Evolutionary conservation across 352 stramenopile species (phyloP).

Genomic region (Phytophthora hibernalis): DNA sequence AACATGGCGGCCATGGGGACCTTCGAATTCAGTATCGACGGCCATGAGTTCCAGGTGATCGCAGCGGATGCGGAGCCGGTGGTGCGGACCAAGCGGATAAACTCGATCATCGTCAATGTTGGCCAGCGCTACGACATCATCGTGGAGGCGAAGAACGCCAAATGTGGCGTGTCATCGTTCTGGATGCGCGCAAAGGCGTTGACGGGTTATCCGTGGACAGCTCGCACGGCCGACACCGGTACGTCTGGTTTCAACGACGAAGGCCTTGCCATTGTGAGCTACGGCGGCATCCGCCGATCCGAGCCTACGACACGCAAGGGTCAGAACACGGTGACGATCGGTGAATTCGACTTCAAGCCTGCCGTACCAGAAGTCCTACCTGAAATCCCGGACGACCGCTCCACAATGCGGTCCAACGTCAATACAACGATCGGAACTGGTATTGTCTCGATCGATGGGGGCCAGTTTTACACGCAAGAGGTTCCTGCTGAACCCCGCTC

Average conservation of each 20-base stretch:
- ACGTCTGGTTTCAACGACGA: conserved; percentile 29
- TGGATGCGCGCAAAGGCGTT: conserved; percentile 31
- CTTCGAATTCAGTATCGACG: conserved; percentile 49
- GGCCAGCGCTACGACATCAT: conserved; percentile 40
- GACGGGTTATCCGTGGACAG: conserved; percentile 19
- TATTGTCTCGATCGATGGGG: conserved; percentile 8
- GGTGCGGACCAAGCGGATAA: conserved; percentile 16
- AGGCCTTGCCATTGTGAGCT: conserved; percentile 27
- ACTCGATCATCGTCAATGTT: conserved; percentile 34
- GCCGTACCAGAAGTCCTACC: conserved; percentile 1
- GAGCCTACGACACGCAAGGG: conserved; percentile 2
- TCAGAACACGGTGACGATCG: background rate
- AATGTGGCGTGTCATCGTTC: conserved; percentile 2
- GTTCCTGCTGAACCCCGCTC: conserved; percentile 9
- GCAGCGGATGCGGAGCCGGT: conserved; percentile 32
- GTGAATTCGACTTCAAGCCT: conserved; percentile 11
- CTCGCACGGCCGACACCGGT: conserved; percentile 10
- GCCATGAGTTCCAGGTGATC: conserved; percentile 40
- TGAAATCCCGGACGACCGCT: conserved; percentile 1
- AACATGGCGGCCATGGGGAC: conserved; percentile 35
- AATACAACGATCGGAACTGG: conserved; percentile 6
- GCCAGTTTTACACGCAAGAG: conserved; percentile 6
- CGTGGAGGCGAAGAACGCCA: conserved; percentile 28
- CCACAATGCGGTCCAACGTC: conserved; percentile 24
- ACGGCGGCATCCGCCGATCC: background rate